phyloP scores from a whole-genome alignment of 2,329 filamentous ascomycete species.

The Penicillium thymicola region DNA sequence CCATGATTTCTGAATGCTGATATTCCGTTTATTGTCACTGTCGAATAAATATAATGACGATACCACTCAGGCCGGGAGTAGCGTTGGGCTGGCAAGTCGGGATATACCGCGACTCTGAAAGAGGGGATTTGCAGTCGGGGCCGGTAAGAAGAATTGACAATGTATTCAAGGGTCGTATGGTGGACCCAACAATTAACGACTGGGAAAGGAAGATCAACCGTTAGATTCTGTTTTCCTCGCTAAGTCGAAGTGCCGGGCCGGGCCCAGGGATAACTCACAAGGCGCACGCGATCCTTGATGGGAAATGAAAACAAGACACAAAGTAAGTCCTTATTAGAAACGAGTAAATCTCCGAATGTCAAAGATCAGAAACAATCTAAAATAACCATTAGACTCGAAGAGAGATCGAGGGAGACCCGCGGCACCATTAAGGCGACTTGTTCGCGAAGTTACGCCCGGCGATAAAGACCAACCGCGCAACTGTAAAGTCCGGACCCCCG shows the following conservation, averaged over 20 bases:
- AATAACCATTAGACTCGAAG: neutral
- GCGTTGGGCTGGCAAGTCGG: neutral
- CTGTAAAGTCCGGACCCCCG: neutral
- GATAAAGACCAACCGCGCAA: slow-evolving; percentile 4
- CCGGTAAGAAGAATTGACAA: neutral
- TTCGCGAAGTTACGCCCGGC: slow-evolving; percentile 2
- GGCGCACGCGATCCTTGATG: slow-evolving; percentile 14
- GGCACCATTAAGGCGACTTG: slow-evolving; percentile 1
- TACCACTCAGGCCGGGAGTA: neutral
- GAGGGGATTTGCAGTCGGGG: neutral
- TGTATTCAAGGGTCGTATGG: neutral
- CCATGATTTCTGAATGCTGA: slow-evolving; percentile 33
- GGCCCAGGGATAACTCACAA: slow-evolving; percentile 23
- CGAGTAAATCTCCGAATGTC: neutral
- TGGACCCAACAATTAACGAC: slow-evolving; percentile 2
- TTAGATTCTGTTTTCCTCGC: slow-evolving; percentile 3
- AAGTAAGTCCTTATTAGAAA: neutral
- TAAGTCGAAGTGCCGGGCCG: neutral
- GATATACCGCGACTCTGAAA: neutral
- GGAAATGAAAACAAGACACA: neutral
- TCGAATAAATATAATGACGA: neutral
- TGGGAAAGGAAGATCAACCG: neutral
- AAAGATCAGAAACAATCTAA: neutral
- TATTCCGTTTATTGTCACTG: neutral
- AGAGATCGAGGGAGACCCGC: neutral